Evolutionary conservation across 768 basidiomycete genomes (phyloP), one percentile per base, ranked within the genome.

Genomic region (Mycena capillaripes): DNA sequence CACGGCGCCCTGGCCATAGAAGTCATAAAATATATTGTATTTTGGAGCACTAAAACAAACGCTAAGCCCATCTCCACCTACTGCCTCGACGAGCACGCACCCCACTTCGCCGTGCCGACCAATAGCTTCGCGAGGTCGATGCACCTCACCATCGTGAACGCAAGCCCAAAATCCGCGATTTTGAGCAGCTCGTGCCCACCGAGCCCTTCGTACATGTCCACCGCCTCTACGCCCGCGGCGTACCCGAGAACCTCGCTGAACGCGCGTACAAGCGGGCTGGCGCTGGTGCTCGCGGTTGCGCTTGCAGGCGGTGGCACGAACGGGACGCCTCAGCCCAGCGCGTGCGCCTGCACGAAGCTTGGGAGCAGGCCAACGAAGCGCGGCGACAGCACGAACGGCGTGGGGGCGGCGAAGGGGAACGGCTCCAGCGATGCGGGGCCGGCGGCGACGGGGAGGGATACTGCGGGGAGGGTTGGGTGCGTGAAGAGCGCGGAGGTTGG

Each of bases 191-290:
- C 91, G 21, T 91, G 79, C 10, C 91, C 91, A 10, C 91, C 90
- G 9, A 92, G 80, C 71, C 92, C 91, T 78, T 92, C 92, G 78
- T 91, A 93, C 83, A 92, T 83, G 69, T 92, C 90, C 12, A 91
- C 78, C 4, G 86, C 86, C 71, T 92, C 91, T 0, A 83, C 77
- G 23, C 30, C 60, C 32, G 12, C 64, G 2, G 44, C 88, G 76
- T 92, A 93, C 1, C 91, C 91, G 0, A 93, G 82, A 10, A 91
- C 71, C 66, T 87, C 84, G 3, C 86, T 86, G 72, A 93, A 91
- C 0, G 86, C 83, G 66, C 79, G 82, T 23, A 92, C 86, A 29
- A 92, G 85, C 7, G 88, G 87, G 88, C 87, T 2, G 88, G 90
- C 48, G 89, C 92, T 21, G 86, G 85, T n/a, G 90, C 90, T 75